Base-by-base conservation (phyloP, 1,284 basidiomycete genomes). In the Meira nashicola region DNA sequence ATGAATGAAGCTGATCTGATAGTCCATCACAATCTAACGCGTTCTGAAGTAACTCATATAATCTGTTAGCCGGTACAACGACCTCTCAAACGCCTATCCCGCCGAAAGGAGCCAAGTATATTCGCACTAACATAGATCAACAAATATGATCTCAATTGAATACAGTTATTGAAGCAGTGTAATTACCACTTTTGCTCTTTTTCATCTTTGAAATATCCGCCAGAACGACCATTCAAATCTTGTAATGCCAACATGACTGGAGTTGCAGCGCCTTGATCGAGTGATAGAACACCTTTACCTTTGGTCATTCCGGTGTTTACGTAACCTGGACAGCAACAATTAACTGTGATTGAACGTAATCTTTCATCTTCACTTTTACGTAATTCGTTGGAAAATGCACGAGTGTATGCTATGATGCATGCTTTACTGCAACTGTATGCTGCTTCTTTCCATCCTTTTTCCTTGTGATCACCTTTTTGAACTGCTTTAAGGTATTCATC, bases 241-340 rank as follows among this genome's bases (percentile, higher is more conserved):
- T 58, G 57, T 17, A 78, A 10, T 0, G 73, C 73, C 3, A 76
- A 60, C 25, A 65, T 55, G 17, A 76, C 76, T 12, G 76, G 76
- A n/a, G 76, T 78, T 52, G 62, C 57, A 14, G 74, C 74, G 1
- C 76, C 76, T 47, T 74, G 62, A 17, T 76, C 74, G 38, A 70
- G 58, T 23, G 73, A 72, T 48, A 66, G 63, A 39, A 54, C 39
- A 8, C 76, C 76, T 38, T 67, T 68, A 38, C 67, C 67, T 50
- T 65, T 67, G 57, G 71, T 65, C 66, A 76, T 73, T 39, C 68
- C 66, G 6, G 72, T 74, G 49, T 74, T 67, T 49, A 76, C 73
- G 59, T 69, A 77, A 19, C 74, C 73, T 8, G 76, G 74, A 51
- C 76, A 77, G 63, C 69, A 72, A 2, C 65, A 59, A 21, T 75